phyloP scores from a whole-genome alignment of 1,284 basidiomycete species.

The Malassezia globosa region DNA sequence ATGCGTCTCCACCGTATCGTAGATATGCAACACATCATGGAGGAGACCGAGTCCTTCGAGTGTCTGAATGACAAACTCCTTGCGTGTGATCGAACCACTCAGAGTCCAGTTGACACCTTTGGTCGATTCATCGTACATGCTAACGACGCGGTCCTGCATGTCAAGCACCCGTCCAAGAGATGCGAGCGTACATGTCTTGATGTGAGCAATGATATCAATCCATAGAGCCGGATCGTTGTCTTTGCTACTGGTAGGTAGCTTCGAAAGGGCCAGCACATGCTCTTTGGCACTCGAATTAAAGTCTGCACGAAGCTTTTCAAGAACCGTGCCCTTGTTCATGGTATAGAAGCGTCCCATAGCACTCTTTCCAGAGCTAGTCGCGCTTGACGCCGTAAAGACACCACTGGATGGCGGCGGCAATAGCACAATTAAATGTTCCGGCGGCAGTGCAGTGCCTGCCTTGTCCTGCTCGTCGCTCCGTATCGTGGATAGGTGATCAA shows the following conservation, averaged over 20 bases:
- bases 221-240: conserved; percentile 63
- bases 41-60: conserved; percentile 79
- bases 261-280: conserved; percentile 24
- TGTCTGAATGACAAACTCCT: conserved; percentile 87
- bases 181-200: conserved; percentile 73
- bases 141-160: conserved; percentile 28
- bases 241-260: conserved; percentile 47
- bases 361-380: conserved; percentile 42
- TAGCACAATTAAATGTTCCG: conserved; percentile 43
- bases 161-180: conserved; percentile 68
- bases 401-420: conserved; percentile 19
- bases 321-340: conserved; percentile 66
- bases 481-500: conserved; percentile 20
- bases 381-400: conserved; percentile 66
- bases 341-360: conserved; percentile 53
- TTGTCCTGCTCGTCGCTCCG: neutral
- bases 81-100: conserved; percentile 58
- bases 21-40: conserved; percentile 78
- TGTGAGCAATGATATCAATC: conserved; percentile 74
- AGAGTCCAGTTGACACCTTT: conserved; percentile 30
- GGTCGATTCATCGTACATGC: conserved; percentile 15
- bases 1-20: conserved; percentile 76
- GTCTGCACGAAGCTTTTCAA: conserved; percentile 84
- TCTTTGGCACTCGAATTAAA: conserved; percentile 83
- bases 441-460: conserved; percentile 4